phyloP scores from a whole-genome alignment of 2,329 filamentous ascomycete species.

The Podosphaera fusca region DNA sequence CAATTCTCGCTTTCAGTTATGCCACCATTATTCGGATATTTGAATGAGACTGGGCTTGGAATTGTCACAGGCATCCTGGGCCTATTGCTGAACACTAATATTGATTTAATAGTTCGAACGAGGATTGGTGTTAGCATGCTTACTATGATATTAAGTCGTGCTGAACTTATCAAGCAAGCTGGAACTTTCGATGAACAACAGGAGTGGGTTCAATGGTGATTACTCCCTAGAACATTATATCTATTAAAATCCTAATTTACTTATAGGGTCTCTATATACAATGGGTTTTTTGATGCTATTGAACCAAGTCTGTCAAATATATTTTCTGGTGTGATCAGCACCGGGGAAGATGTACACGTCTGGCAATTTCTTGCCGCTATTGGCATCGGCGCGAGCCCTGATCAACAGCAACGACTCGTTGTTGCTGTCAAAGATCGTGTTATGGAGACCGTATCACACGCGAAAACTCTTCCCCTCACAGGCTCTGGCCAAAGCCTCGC shows the following conservation, averaged over 20 bases:
- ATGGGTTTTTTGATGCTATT: slow-evolving; percentile 63
- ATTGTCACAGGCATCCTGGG: slow-evolving; percentile 81
- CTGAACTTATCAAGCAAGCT: slow-evolving; percentile 76
- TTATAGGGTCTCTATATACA: slow-evolving; percentile 50
- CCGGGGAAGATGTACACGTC: slow-evolving; percentile 82
- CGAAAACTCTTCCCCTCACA: slow-evolving; percentile 70
- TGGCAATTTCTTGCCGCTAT: slow-evolving; percentile 96
- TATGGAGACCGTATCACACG: slow-evolving; percentile 76
- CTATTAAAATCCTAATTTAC: slow-evolving; percentile 14
- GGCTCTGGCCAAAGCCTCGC: slow-evolving; percentile 65
- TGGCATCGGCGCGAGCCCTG: slow-evolving; percentile 75
- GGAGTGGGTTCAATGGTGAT: slow-evolving; percentile 64
- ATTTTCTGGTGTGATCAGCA: slow-evolving; percentile 78
- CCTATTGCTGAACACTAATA: slow-evolving; percentile 58
- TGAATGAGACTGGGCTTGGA: slow-evolving; percentile 73
- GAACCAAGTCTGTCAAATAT: slow-evolving; percentile 66
- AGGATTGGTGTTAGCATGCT: slow-evolving; percentile 75
- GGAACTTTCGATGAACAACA: slow-evolving; percentile 39
- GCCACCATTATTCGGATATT: slow-evolving; percentile 69
- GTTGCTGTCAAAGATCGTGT: slow-evolving; percentile 94
- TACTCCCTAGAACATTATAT: not conserved
- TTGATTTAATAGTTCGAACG: slow-evolving; percentile 65
- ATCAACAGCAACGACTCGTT: slow-evolving; percentile 86
- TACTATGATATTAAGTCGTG: slow-evolving; percentile 82
- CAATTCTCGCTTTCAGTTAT: slow-evolving; percentile 75